phyloP scores from a whole-genome alignment of 306 rosid species.

The Casuarina glauca region DNA sequence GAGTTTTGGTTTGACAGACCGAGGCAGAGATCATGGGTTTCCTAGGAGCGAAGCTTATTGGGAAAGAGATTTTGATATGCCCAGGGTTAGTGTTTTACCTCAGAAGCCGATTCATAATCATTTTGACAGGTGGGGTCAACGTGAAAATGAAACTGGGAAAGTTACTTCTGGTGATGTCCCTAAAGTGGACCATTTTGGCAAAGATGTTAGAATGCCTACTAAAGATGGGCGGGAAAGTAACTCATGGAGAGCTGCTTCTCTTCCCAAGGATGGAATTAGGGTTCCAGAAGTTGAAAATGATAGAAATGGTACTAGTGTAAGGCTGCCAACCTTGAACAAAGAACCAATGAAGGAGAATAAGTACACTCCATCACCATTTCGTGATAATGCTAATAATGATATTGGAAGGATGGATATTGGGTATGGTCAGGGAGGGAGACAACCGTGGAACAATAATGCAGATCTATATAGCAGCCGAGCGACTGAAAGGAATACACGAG shows the following conservation, averaged over 20 bases:
- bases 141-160: conserved; percentile 79
- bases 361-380: conserved; percentile 39
- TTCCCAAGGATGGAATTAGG: conserved; percentile 55
- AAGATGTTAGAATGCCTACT: conserved; percentile 50
- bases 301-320: conserved; percentile 44
- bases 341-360: conserved; percentile 55
- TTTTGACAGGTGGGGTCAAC: conserved; percentile 61
- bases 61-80: conserved; percentile 84
- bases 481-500: conserved; percentile 49
- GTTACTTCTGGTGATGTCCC: conserved; percentile 65
- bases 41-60: conserved; percentile 63
- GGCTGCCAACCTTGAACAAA: conserved; percentile 44
- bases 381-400: conserved; percentile 54
- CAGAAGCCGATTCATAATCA: conserved; percentile 50
- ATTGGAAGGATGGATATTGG: conserved; percentile 60
- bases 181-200: conserved; percentile 50
- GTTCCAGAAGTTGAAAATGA: conserved; percentile 51
- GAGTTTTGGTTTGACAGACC: conserved; percentile 57
- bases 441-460: conserved; percentile 52
- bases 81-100: conserved; percentile 63
- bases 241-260: conserved; percentile 55
- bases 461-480: conserved; percentile 53
- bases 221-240: conserved; percentile 68
- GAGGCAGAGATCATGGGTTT: conserved; percentile 66
- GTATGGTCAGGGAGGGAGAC: conserved; percentile 65